Conservation (phyloP, 345 rosid species). For the Melastoma malabathricum region DNA sequence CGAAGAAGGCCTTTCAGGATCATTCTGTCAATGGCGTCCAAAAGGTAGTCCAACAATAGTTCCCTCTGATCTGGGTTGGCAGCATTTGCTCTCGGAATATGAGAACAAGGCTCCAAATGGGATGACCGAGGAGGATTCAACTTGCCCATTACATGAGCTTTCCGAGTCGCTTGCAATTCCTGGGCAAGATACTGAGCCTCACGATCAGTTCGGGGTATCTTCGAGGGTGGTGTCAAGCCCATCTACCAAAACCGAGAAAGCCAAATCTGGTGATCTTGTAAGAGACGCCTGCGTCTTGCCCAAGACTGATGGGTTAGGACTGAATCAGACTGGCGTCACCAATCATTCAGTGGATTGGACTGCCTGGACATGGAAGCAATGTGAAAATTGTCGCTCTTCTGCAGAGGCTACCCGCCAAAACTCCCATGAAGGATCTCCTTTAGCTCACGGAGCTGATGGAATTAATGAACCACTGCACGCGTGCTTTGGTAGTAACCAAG, state of each 20-base stretch:
- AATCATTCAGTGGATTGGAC: no score
- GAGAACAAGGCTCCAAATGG: conserved; percentile 6
- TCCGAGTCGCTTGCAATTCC: conserved; percentile 25
- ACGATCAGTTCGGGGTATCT: conserved; percentile 16
- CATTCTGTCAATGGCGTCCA: no score
- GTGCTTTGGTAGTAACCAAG: conserved; percentile 19
- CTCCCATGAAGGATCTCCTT: conserved; percentile 12
- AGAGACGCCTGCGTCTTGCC: conserved; percentile 1
- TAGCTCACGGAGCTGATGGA: conserved; percentile 1
- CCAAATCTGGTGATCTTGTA: conserved; percentile 16
- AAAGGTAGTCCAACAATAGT: no score
- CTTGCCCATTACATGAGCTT: conserved; percentile 18
- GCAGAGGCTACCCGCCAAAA: conserved; percentile 1
- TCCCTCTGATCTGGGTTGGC: no score
- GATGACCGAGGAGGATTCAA: conserved; percentile 24
- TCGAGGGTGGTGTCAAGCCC: conserved; percentile 9
- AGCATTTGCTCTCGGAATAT: conserved; percentile 3
- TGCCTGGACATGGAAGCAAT: no score
- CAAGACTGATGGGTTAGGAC: no score
- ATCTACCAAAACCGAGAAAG: conserved; percentile 13
- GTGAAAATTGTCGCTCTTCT: no score
- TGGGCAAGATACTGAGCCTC: conserved; percentile 26
- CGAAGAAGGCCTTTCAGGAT: no score
- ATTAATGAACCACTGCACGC: conserved; percentile 4
- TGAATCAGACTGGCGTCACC: no score